These are phyloP conservation scores for Fusarium coicis DNA, from an alignment of 2,329 filamentous ascomycete species.

Conservation along the genomic window DNA sequence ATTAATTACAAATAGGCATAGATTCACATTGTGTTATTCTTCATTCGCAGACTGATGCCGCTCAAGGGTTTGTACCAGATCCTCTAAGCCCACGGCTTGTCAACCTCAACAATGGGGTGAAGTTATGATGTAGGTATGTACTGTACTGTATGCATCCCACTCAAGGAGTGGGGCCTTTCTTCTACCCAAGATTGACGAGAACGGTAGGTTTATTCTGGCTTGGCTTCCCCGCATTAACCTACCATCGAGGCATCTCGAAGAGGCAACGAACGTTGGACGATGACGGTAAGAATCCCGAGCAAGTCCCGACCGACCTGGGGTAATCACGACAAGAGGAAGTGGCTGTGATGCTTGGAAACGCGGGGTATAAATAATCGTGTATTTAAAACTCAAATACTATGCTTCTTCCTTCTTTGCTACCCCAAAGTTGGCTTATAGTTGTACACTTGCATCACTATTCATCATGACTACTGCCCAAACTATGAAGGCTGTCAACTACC, in stretches of 20 bases:
- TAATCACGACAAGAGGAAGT: conserved; percentile 1
- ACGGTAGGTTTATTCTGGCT: neutral
- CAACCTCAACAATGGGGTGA: neutral
- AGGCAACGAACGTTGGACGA: conserved; percentile 5
- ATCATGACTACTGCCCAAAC: conserved; percentile 41
- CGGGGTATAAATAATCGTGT: conserved; percentile 23
- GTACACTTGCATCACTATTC: neutral
- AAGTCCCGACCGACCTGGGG: conserved; percentile 11
- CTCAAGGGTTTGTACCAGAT: neutral
- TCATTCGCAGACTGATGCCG: neutral
- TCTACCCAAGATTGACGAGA: conserved; percentile 2
- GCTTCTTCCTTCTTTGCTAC: neutral
- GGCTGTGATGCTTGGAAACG: conserved; percentile 14
- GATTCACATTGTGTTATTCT: neutral
- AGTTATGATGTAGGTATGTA: neutral
- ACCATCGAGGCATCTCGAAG: conserved; percentile 23
- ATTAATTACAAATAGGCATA: neutral
- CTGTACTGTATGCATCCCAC: neutral
- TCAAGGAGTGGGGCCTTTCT: neutral
- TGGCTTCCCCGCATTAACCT: conserved; percentile 27
- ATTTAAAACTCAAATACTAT: neutral
- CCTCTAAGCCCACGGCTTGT: no score
- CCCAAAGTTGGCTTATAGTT: neutral
- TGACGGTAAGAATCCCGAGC: conserved; percentile 22
- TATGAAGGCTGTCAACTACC: conserved; percentile 73